Conservation (phyloP, 108 stramenopile species). For the Aurantiochytrium sp. region DNA sequence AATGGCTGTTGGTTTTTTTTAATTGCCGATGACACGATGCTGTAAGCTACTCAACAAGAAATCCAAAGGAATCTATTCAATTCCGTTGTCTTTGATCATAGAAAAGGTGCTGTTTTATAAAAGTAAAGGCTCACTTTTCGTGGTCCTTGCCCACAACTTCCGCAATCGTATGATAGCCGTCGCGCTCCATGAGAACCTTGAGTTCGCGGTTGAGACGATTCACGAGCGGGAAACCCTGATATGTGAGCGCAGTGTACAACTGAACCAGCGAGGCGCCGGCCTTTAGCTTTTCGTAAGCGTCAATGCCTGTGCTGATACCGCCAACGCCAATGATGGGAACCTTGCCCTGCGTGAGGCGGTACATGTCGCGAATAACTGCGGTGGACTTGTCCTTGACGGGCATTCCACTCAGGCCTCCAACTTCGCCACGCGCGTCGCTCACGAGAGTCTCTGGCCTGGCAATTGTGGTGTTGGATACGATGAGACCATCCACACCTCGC, state of each 20-base stretch:
- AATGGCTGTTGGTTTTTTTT: too few relatives aligned
- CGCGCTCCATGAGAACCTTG: slow-evolving; percentile 19
- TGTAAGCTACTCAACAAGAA: too few relatives aligned
- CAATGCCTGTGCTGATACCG: slow-evolving; percentile 67
- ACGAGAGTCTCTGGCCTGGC: slow-evolving; percentile 53
- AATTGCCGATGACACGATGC: too few relatives aligned
- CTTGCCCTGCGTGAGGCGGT: slow-evolving; percentile 61
- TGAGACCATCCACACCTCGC: slow-evolving; percentile 72
- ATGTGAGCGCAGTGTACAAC: slow-evolving; percentile 79
- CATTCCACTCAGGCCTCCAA: slow-evolving; percentile 77
- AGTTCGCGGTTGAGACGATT: slow-evolving; percentile 32
- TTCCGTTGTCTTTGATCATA: too few relatives aligned
- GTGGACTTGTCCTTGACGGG: slow-evolving; percentile 72
- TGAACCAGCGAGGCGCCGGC: slow-evolving; percentile 86
- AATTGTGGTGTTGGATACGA: slow-evolving; percentile 82
- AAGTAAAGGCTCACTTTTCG: not conserved
- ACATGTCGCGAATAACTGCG: slow-evolving; percentile 69
- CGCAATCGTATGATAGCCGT: slow-evolving; percentile 33
- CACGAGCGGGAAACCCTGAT: slow-evolving; percentile 76
- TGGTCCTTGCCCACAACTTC: slow-evolving; percentile 37
- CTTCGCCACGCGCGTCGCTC: slow-evolving; percentile 49
- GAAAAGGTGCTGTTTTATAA: too few relatives aligned
- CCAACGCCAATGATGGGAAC: slow-evolving; percentile 89
- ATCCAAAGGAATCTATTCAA: too few relatives aligned
- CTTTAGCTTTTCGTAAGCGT: slow-evolving; percentile 79